Evolutionary conservation across 306 rosid species (phyloP).

Genomic region (Gastrolobium villosum): DNA sequence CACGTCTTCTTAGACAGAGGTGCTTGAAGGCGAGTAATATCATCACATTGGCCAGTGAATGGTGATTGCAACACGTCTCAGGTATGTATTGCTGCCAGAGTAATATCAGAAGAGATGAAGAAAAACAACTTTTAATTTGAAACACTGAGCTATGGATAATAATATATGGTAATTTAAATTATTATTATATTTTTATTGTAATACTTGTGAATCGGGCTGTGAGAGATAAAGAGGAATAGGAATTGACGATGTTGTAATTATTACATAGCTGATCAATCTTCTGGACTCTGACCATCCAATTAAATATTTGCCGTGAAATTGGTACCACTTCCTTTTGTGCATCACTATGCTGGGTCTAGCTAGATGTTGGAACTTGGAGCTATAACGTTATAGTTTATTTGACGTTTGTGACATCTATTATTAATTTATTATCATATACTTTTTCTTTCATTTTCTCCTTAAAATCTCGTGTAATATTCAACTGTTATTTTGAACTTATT

Average conservation of each 20-base stretch:
- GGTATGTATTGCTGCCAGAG: not conserved
- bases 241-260: conserved; percentile 21
- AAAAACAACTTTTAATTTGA: not conserved
- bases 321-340: conserved; percentile 49
- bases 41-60: not conserved
- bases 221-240: not conserved
- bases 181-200: no score
- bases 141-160: not conserved
- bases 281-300: conserved; percentile 37
- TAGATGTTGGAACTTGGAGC: conserved; percentile 75
- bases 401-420: conserved; percentile 51
- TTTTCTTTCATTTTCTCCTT: not conserved
- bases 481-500: not conserved
- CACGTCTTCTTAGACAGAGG: not conserved
- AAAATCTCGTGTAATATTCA: not conserved
- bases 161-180: not conserved
- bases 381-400: conserved; percentile 47
- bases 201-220: not conserved
- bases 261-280: conserved; percentile 15
- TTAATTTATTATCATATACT: not conserved
- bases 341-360: conserved; percentile 36
- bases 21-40: not conserved
- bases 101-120: not conserved
- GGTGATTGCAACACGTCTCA: not conserved
- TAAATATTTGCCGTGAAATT: conserved; percentile 38